Conservation (phyloP, 805 yeast species). For the Wickerhamiella slavikovae region DNA sequence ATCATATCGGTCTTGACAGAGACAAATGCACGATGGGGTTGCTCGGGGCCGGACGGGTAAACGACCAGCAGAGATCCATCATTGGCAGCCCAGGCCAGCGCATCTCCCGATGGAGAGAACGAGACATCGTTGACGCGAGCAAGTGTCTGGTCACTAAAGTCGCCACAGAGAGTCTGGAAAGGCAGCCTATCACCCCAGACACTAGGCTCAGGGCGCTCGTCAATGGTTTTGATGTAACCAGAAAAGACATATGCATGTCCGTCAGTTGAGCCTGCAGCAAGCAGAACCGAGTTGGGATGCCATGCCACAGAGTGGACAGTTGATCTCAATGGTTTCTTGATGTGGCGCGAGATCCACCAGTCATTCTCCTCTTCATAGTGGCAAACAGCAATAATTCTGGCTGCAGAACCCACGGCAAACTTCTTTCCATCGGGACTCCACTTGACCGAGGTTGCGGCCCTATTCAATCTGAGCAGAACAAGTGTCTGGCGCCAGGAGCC, state of each 20-base stretch:
- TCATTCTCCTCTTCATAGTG: slow-evolving; percentile 90
- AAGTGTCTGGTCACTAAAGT: slow-evolving; percentile 44
- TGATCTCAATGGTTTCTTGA: slow-evolving; percentile 83
- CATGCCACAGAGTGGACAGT: slow-evolving; percentile 68
- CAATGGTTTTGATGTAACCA: slow-evolving; percentile 75
- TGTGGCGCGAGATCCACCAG: slow-evolving; percentile 99
- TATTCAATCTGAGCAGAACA: slow-evolving; percentile 75
- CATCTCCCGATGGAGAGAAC: slow-evolving; percentile 62
- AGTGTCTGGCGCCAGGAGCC: slow-evolving; percentile 65
- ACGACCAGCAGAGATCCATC: slow-evolving; percentile 69
- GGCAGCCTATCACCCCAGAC: slow-evolving; percentile 94
- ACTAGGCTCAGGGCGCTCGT: slow-evolving; percentile 56
- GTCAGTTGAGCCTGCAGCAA: slow-evolving; percentile 84
- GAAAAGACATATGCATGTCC: slow-evolving; percentile 82
- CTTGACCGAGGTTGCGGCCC: slow-evolving; percentile 84
- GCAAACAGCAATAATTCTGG: slow-evolving; percentile 84
- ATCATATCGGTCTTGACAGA: slow-evolving; percentile 45
- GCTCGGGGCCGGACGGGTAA: slow-evolving; percentile 49
- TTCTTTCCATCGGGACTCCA: slow-evolving; percentile 95
- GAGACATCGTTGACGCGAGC: slow-evolving; percentile 87
- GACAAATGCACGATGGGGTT: slow-evolving; percentile 39
- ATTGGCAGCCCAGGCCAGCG: slow-evolving; percentile 65
- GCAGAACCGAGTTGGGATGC: slow-evolving; percentile 82
- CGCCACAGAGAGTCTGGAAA: slow-evolving; percentile 78
- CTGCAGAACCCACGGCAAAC: slow-evolving; percentile 95